Evolutionary conservation across 2,329 filamentous ascomycete genomes (phyloP).

Genomic region (Clonostachys rhizophaga): DNA sequence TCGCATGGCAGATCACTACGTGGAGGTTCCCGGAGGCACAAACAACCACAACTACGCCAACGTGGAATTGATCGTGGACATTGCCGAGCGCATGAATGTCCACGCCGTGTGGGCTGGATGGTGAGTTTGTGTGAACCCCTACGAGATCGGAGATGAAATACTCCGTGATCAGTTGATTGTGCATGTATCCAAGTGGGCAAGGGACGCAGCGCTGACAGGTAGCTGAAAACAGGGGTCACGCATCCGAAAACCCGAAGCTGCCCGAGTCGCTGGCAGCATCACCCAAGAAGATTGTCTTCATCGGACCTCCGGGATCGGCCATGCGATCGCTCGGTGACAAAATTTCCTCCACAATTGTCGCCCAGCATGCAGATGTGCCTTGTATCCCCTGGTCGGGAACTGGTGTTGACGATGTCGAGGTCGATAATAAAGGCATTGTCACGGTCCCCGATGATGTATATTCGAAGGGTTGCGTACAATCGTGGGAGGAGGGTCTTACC

Average conservation of each 20-base stretch:
- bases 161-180: neutral
- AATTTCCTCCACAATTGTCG: slow-evolving; percentile 98
- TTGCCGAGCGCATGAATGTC: slow-evolving; percentile 97
- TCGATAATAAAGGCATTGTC: slow-evolving; percentile 82
- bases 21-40: slow-evolving; percentile 96
- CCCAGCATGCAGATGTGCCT: slow-evolving; percentile 91
- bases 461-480: slow-evolving; percentile 83
- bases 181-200: too few species aligned
- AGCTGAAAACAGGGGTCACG: slow-evolving; percentile 70
- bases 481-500: slow-evolving; percentile 82
- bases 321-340: slow-evolving; percentile 99
- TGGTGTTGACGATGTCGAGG: slow-evolving; percentile 74
- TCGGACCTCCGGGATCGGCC: slow-evolving; percentile 92
- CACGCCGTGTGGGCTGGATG: slow-evolving; percentile 99
- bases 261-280: slow-evolving; percentile 94
- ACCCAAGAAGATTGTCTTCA: slow-evolving; percentile 98
- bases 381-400: slow-evolving; percentile 99
- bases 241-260: slow-evolving; percentile 96
- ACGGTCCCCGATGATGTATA: slow-evolving; percentile 86
- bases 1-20: slow-evolving; percentile 98
- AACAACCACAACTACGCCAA: slow-evolving; percentile 99
- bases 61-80: slow-evolving; percentile 97
- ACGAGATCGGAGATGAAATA: neutral
- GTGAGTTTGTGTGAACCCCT: slow-evolving; percentile 43
- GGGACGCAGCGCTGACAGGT: neutral